Conservation (phyloP, 164 flowering plant genomes). For the Aristolochia contorta region DNA sequence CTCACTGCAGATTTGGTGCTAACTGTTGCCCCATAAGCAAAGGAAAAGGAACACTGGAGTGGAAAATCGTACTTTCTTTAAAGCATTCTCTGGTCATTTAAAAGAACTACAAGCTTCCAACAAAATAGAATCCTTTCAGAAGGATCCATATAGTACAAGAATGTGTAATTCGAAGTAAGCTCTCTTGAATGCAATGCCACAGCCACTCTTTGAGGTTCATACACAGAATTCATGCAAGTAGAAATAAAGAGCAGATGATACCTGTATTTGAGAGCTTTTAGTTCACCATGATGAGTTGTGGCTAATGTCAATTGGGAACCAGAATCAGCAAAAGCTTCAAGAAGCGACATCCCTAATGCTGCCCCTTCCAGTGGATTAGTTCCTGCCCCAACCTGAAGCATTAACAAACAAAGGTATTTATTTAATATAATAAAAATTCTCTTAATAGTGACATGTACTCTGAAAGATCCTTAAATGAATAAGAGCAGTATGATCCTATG, state of each 20-base stretch:
- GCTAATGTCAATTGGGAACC: constrained; percentile 75
- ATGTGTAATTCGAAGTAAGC: too few species aligned
- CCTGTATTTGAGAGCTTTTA: constrained; percentile 92
- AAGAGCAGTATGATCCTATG: too few species aligned
- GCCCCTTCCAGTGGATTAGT: constrained; percentile 99
- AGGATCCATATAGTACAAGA: too few species aligned
- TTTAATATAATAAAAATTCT: not conserved
- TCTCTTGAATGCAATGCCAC: too few species aligned
- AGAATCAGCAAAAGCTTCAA: constrained; percentile 78
- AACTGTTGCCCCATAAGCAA: too few species aligned
- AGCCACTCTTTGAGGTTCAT: too few species aligned
- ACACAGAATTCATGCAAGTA: not conserved
- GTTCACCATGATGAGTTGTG: constrained; percentile 95
- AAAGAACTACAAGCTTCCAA: not conserved
- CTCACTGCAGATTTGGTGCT: too few species aligned
- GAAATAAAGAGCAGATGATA: constrained; percentile 12
- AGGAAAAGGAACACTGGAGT: too few species aligned
- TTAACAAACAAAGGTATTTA: not conserved
- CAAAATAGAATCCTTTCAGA: too few species aligned
- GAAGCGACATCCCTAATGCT: constrained; percentile 88
- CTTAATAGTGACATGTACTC: too few species aligned
- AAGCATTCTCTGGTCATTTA: not conserved
- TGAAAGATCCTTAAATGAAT: too few species aligned
- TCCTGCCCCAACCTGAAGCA: constrained; percentile 82
- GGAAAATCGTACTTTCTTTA: not conserved